phyloP scores from a whole-genome alignment of 257 asterid species.

The Handroanthus guayacan region DNA sequence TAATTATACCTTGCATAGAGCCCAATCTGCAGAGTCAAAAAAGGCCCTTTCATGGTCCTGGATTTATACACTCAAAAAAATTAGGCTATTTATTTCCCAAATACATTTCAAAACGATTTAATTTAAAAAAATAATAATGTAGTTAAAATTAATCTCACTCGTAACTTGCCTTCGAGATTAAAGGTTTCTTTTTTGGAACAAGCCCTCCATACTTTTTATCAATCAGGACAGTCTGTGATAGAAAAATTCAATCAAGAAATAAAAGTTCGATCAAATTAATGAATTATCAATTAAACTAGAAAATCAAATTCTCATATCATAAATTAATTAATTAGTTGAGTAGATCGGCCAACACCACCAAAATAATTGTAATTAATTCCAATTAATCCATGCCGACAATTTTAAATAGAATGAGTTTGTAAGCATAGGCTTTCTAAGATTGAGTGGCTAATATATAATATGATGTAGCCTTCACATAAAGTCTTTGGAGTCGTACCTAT shows the following conservation, averaged over 20 bases:
- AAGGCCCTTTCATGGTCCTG: constrained; percentile 72
- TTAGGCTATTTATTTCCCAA: not conserved
- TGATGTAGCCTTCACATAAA: not conserved
- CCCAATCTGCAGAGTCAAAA: constrained; percentile 89
- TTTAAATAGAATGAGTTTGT: not conserved
- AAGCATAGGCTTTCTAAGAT: not conserved
- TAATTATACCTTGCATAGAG: constrained; percentile 59
- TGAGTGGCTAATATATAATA: not conserved
- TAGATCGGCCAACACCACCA: constrained; percentile 9
- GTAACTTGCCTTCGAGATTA: constrained; percentile 66
- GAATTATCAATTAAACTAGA: not conserved
- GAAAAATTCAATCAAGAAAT: not conserved
- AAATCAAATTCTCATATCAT: not conserved
- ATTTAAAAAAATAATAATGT: not conserved
- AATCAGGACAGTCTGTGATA: constrained; percentile 36
- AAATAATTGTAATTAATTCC: not conserved
- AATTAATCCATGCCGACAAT: constrained; percentile 23
- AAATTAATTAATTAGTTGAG: not conserved
- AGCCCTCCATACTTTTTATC: constrained; percentile 72
- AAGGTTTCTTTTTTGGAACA: constrained; percentile 74
- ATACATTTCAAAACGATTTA: not conserved
- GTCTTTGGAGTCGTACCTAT: not conserved
- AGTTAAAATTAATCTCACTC: constrained; percentile 4
- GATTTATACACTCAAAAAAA: not conserved
- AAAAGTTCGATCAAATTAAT: not conserved